phyloP scores from a whole-genome alignment of 306 rosid genomes.

The Cicer yamashitae region DNA sequence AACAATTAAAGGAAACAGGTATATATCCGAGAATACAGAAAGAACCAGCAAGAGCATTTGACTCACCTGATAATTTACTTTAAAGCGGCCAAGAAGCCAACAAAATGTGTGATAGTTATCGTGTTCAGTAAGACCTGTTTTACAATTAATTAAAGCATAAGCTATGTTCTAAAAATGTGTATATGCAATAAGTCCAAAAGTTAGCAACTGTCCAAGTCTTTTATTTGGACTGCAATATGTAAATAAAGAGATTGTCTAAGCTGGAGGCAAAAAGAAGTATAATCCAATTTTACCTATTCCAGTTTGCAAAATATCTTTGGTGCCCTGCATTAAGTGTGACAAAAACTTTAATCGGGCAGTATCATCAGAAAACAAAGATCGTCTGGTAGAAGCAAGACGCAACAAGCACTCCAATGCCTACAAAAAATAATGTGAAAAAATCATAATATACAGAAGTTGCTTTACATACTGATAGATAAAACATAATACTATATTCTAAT shows the following conservation, averaged over 20 bases:
- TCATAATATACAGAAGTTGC: conserved; percentile 1
- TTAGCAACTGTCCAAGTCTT: neutral
- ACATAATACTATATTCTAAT: neutral
- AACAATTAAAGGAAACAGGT: conserved; percentile 8
- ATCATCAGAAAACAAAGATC: conserved; percentile 55
- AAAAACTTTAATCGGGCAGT: conserved; percentile 52
- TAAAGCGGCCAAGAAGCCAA: conserved; percentile 59
- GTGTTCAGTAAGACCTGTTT: conserved; percentile 56
- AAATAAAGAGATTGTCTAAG: neutral
- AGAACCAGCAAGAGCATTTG: conserved; percentile 22
- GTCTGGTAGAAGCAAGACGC: conserved; percentile 56
- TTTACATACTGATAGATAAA: neutral
- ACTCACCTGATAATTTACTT: conserved; percentile 54
- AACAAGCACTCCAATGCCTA: conserved; percentile 63
- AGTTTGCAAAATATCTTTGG: conserved; percentile 56
- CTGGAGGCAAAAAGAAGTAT: neutral
- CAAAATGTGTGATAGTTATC: conserved; percentile 59
- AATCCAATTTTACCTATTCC: conserved; percentile 50
- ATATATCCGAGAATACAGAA: neutral
- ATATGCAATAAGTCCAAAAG: neutral
- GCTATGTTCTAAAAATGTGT: neutral
- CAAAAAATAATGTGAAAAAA: conserved; percentile 15
- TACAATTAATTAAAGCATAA: conserved; percentile 25
- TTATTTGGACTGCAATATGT: neutral
- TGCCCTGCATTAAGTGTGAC: conserved; percentile 58